Evolutionary conservation across 805 yeast genomes (phyloP), one percentile per base, ranked within the genome.

Genomic region (Kodamaea fukazawae): DNA sequence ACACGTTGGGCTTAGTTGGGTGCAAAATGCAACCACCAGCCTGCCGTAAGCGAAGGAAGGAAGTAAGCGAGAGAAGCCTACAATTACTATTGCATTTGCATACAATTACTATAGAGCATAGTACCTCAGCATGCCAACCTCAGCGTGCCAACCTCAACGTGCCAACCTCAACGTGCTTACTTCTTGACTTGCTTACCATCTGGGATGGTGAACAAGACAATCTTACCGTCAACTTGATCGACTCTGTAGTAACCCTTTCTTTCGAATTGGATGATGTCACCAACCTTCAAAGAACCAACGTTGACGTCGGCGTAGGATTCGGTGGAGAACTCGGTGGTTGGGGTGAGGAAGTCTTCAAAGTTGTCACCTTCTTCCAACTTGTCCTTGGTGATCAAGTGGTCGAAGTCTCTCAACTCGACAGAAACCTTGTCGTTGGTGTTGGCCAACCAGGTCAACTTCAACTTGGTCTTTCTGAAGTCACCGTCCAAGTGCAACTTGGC

Each of bases 301-400:
- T 57, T 57, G 43, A 54, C 43, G 46, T 57, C 62, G 17, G 61
- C 62, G 36, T 41, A 46, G 9, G 59, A 61, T 25, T 42, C 42
- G 40, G 46, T 43, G 44, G 46, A 50, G 53, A 57, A 57, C 39
- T 55, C 58, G 27, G 62, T 57, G 28, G 46, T 48, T 1, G 57
- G 55, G 3, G 62, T 57, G 36, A 57, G 51, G 50, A 54, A 57
- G 40, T 57, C 60, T 42, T 55, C 61, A 34, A 57, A 57, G 57
- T 53, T 57, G 51, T 57, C 62, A 11, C 49, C 51, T 34, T 57
- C 62, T 44, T 57, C 62, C 54, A 57, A 55, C 49, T 57, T 57
- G 48, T 57, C 62, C 54, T 57, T 57, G 39, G 62, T 57, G 57
- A 57, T 57, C 59, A 57, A 57, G 50, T 57, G 62, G 41, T 57